phyloP scores from a whole-genome alignment of 78 protist species.

The Blattamonas nauphoetae region DNA sequence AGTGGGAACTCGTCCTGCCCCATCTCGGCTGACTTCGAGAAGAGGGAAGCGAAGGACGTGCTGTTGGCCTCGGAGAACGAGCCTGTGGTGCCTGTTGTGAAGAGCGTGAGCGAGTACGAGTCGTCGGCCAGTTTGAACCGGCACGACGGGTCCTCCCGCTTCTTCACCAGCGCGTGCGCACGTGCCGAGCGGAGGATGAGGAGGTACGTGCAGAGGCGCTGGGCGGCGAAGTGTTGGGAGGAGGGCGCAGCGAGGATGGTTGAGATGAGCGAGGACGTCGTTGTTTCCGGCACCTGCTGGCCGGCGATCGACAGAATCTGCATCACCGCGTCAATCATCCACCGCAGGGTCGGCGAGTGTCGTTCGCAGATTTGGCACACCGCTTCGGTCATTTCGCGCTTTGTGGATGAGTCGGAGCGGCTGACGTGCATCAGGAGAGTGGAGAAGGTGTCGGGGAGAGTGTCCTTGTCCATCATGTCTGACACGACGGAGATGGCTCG shows the following conservation, averaged over 20 bases:
- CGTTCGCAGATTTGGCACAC: neutral
- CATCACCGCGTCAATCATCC: neutral
- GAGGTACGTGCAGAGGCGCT: neutral
- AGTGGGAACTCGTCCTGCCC: too few relatives aligned
- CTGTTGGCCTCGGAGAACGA: too few relatives aligned
- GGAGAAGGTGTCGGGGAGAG: neutral
- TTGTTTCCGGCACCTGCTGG: neutral
- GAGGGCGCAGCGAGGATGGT: neutral
- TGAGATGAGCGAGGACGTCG: neutral
- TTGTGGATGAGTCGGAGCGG: neutral
- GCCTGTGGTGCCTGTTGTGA: too few relatives aligned
- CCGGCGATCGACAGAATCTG: neutral
- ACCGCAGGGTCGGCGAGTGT: neutral
- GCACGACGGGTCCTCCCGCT: too few relatives aligned
- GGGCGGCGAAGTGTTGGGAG: neutral
- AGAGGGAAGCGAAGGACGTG: too few relatives aligned
- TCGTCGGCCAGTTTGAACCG: too few relatives aligned
- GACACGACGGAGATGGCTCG: neutral
- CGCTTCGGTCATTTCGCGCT: neutral
- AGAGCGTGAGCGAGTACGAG: too few relatives aligned
- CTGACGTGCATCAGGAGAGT: neutral
- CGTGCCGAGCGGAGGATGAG: neutral
- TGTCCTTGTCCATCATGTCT: neutral
- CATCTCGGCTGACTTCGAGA: too few relatives aligned
- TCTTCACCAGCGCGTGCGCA: too few relatives aligned